These are phyloP conservation scores for Poa annua DNA, from an alignment of 176 grass and related monocot species.

Conservation along the genomic window DNA sequence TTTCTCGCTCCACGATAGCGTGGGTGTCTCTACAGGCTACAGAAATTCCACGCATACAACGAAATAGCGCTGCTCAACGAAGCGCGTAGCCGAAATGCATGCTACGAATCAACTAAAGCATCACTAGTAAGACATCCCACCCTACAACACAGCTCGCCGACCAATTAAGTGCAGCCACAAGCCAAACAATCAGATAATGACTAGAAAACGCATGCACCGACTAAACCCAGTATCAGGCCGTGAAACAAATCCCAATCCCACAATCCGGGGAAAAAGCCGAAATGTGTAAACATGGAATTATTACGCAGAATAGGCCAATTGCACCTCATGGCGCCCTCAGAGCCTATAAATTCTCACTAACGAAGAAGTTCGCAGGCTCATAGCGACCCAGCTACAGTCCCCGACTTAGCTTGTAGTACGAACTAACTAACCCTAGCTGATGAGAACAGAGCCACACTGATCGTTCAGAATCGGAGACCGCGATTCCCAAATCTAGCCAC, in stretches of 20 bases:
- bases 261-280: neutral
- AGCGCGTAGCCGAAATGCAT: neutral
- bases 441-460: conserved; percentile 12
- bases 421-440: conserved; percentile 45
- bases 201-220: neutral
- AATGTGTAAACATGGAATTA: neutral
- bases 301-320: neutral
- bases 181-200: neutral
- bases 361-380: neutral
- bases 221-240: neutral
- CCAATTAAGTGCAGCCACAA: conserved; percentile 14
- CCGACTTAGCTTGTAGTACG: conserved; percentile 23
- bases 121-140: conserved; percentile 24
- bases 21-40: conserved; percentile 10
- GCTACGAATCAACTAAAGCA: conserved; percentile 3
- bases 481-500: conserved; percentile 18
- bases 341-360: neutral
- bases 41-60: conserved; percentile 17
- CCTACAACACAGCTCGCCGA: conserved; percentile 11
- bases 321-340: neutral
- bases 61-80: conserved; percentile 9
- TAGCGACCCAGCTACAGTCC: neutral
- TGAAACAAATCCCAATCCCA: neutral
- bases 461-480: neutral
- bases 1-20: neutral